Conservation (phyloP, 176 grass and related monocot genomes). For the Eleusine coracana region DNA sequence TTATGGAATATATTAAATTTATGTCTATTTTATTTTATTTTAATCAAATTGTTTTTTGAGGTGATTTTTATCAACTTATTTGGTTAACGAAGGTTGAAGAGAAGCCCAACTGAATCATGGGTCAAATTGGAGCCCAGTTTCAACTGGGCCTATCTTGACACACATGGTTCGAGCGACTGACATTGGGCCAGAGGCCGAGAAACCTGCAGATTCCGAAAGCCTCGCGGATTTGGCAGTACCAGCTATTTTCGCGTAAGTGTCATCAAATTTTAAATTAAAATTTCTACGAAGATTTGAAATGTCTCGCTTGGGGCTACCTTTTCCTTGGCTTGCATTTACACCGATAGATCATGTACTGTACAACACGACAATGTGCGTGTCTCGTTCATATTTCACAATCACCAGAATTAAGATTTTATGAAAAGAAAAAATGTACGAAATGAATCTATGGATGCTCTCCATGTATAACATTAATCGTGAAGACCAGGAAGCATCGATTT, state of each 20-base stretch:
- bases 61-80: no score
- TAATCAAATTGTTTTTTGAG: no score
- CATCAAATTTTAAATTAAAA: not conserved
- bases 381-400: not conserved
- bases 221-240: not conserved
- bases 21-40: no score
- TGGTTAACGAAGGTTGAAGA: not conserved
- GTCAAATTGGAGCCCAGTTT: not conserved
- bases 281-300: no score
- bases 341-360: not conserved
- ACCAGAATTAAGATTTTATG: not conserved
- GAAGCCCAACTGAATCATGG: not conserved
- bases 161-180: not conserved
- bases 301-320: no score
- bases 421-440: not conserved
- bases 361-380: not conserved
- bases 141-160: not conserved
- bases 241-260: not conserved
- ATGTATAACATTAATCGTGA: not conserved
- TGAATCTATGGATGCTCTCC: constrained; percentile 11
- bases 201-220: not conserved
- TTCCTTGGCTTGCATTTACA: not conserved
- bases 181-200: not conserved
- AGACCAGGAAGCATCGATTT: not conserved
- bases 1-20: no score